Percentiles rank a stretch among this genome's conserved stretches.
phyloP scores from a whole-genome alignment of 257 asterid species.

The Catharanthus roseus region DNA sequence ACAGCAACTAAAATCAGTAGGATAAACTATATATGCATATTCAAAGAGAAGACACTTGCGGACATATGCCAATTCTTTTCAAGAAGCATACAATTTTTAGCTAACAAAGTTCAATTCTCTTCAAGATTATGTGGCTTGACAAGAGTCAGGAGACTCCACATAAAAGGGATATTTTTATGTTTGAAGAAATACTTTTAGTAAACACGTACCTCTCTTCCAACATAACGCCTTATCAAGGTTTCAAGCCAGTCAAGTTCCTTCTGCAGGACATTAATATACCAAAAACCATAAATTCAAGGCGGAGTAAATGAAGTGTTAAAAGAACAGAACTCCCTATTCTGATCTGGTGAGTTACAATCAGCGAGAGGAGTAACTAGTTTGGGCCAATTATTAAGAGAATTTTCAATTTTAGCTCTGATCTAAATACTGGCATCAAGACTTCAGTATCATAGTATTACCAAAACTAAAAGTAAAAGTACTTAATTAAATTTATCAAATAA shows the following conservation, averaged over 20 bases:
- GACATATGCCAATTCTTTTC: no score
- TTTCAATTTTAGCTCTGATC: conserved; percentile 5
- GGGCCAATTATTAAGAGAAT: background rate
- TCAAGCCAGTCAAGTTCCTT: conserved; percentile 80
- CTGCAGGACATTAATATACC: conserved; percentile 36
- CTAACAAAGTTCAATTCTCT: background rate
- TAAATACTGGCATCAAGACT: background rate
- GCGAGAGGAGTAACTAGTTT: background rate
- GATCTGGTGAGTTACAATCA: background rate
- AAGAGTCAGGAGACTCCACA: background rate
- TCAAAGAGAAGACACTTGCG: background rate
- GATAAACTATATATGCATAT: background rate
- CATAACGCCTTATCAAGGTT: conserved; percentile 54
- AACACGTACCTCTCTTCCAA: conserved; percentile 81
- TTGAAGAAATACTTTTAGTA: background rate
- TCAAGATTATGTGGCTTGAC: background rate
- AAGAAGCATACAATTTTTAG: no score
- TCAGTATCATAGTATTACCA: background rate
- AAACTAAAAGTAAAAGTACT: background rate
- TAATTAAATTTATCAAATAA: background rate
- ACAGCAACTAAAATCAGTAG: background rate
- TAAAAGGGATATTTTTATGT: background rate
- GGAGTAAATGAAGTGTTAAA: background rate
- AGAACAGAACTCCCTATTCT: background rate
- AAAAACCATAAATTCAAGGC: conserved; percentile 17